Evolutionary conservation across 2,329 filamentous ascomycete species (phyloP).

Genomic region (Ophiostoma sp.): DNA sequence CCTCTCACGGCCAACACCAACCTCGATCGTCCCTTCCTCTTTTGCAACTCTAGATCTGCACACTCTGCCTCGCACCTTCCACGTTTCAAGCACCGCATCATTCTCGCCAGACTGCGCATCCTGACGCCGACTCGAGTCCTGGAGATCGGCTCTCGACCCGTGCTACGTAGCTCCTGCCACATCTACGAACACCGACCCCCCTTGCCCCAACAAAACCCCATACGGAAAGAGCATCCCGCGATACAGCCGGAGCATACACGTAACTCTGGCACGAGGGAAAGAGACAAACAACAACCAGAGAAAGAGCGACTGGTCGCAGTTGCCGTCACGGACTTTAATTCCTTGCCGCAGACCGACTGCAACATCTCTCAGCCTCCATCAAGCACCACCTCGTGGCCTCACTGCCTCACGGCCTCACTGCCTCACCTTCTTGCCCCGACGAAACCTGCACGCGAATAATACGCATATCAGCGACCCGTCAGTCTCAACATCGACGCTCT

Average conservation of each 20-base stretch:
- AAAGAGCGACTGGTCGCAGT: neutral
- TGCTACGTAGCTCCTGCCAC: neutral
- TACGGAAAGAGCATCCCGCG: neutral
- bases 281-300: neutral
- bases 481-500: neutral
- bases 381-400: neutral
- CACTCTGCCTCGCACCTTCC: neutral
- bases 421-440: neutral
- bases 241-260: neutral
- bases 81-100: neutral
- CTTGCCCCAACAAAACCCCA: slow-evolving; percentile 5
- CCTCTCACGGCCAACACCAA: neutral
- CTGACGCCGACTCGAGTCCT: neutral
- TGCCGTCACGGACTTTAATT: neutral
- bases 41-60: neutral
- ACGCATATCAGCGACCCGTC: no score
- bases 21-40: neutral
- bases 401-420: neutral
- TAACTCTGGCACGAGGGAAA: neutral
- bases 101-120: neutral
- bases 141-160: neutral
- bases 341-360: neutral
- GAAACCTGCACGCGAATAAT: no score
- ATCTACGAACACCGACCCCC: neutral
- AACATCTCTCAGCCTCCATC: neutral